Conservation (phyloP, 768 basidiomycete genomes). For the Serendipita indica region DNA sequence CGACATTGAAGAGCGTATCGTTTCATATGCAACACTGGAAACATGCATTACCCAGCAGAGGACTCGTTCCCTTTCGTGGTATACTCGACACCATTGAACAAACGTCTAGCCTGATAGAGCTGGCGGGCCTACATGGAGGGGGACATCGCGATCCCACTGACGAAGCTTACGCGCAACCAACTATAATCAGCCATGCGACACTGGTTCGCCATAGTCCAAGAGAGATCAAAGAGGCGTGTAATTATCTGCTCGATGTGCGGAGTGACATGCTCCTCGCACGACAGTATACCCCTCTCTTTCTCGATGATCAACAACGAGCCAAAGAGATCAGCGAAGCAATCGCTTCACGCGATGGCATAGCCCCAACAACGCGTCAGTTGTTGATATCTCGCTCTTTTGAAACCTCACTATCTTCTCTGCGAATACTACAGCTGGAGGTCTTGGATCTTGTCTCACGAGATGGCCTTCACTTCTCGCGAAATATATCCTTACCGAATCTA, state of each 20-base stretch:
- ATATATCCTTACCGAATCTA: background rate
- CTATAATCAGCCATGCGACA: background rate
- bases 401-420: background rate
- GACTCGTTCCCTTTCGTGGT: background rate
- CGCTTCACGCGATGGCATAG: background rate
- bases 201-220: background rate
- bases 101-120: background rate
- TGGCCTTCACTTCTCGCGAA: background rate
- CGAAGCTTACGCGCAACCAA: background rate
- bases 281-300: background rate
- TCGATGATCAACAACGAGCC: background rate
- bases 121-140: background rate
- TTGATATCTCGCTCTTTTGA: background rate
- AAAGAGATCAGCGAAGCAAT: background rate
- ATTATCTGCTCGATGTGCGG: background rate
- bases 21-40: conserved; percentile 2
- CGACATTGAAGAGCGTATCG: background rate
- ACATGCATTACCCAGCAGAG: background rate
- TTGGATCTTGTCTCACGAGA: background rate
- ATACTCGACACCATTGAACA: background rate
- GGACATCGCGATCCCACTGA: background rate
- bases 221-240: background rate
- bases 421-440: no score
- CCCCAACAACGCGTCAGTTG: background rate
- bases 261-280: background rate